Base-by-base conservation (phyloP, 345 rosid species). In the Physaria fendleri region DNA sequence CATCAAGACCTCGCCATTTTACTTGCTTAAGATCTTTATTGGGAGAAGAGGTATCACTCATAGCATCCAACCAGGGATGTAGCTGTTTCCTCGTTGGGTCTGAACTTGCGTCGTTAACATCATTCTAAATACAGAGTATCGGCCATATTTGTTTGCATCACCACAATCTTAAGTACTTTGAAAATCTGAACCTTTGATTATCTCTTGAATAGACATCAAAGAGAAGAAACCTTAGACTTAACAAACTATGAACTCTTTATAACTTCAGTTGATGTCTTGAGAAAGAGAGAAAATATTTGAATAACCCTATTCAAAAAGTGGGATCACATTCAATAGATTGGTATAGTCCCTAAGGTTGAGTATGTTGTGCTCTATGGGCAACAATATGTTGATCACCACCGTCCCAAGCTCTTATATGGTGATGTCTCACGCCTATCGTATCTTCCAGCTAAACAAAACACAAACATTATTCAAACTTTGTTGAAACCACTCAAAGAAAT, bases 11-110 rank as follows among this genome's bases (percentile, higher is more conserved):
- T 8, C 49, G 4, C 24, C 60, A 35, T n/a, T n/a, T 15, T 35
- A 35, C 55, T 27, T 35, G 46, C 59, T 24, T 59, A 3, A 25
- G 22, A 48, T 56, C 45, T 15, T 57, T 57, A 28, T n/a, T 57
- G 14, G 25, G 25, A 16, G 27, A n/a, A 42, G 23, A 42, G 30
- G 54, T 33, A n/a, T 62, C 59, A 29, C 44, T 86, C 74, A 87
- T 40, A 93, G 94, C 99, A 89, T 93, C 99, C 99, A 89, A 32
- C 97, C 99, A 23, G 99, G 99, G 59, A 93, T 79, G 66, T 84
- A 93, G 37, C 99, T 95, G 52, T 53, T 78, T 17, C 80, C 94
- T 72, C 73, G 89, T 52, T 81, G 97, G 39, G 51, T 4, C 47
- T 49, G 71, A 23, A 71, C 71, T 65, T 83, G 88, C 46, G 69